Conservation (phyloP, 164 flowering plant genomes). For the Nymphaea thermarum region DNA sequence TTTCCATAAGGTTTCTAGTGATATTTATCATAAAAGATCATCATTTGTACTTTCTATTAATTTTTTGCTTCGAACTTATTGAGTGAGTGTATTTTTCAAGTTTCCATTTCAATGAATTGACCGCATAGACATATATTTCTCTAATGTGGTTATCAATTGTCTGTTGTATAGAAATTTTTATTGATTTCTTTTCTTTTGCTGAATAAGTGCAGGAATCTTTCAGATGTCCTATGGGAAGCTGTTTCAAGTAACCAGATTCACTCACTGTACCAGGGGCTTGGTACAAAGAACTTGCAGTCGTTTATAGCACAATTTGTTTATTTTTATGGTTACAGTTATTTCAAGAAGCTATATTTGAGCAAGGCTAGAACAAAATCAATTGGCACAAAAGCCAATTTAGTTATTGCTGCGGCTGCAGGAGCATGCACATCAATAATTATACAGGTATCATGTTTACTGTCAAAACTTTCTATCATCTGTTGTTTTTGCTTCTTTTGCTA, state of each 20-base stretch:
- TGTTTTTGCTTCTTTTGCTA: neutral
- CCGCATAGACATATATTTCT: neutral
- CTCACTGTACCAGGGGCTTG: conserved; percentile 65
- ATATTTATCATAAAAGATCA: too few species aligned
- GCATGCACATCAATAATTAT: conserved; percentile 47
- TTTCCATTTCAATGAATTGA: neutral
- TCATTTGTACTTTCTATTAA: too few species aligned
- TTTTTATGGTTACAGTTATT: conserved; percentile 62
- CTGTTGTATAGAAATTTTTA: too few species aligned
- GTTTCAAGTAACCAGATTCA: conserved; percentile 39
- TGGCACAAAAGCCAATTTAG: conserved; percentile 55
- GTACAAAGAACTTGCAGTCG: conserved; percentile 63
- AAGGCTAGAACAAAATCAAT: conserved; percentile 38
- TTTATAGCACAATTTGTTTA: conserved; percentile 52
- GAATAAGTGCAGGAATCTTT: conserved; percentile 30
- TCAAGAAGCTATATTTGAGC: conserved; percentile 36
- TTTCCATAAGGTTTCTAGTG: too few species aligned
- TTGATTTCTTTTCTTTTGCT: neutral
- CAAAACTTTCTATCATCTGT: neutral
- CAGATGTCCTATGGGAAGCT: conserved; percentile 67
- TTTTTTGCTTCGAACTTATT: too few species aligned
- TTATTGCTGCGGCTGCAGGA: conserved; percentile 69
- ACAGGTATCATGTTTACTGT: conserved; percentile 27
- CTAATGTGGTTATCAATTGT: neutral
- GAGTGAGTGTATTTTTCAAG: too few species aligned